Percentiles rank a stretch among this genome's conserved stretches.
These are phyloP conservation scores for Aspergillus sp. DNA, from an alignment of 2,329 filamentous ascomycete species.

Conservation along the genomic window DNA sequence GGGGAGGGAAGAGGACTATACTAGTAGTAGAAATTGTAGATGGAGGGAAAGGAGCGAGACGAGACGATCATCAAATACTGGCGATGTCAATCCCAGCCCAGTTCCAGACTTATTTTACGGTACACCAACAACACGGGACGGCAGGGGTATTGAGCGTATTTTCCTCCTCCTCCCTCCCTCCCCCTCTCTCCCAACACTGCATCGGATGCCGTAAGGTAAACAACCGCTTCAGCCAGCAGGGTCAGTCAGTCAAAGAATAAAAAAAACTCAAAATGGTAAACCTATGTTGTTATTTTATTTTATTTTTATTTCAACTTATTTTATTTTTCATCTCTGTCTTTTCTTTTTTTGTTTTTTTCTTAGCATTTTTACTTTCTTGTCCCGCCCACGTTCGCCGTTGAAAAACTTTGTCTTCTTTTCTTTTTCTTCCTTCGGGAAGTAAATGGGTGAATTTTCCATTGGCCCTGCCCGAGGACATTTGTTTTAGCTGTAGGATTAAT, in stretches of 20 bases:
- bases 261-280: not conserved
- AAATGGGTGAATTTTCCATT: not conserved
- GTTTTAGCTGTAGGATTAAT: not conserved
- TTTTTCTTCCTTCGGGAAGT: not conserved
- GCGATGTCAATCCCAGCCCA: not conserved
- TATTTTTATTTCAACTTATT: no score
- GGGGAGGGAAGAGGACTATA: conserved; percentile 4
- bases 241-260: not conserved
- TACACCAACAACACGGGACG: not conserved
- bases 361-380: not conserved
- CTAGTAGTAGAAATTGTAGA: conserved; percentile 1
- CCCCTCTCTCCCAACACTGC: no score
- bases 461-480: not conserved
- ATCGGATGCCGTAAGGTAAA: no score
- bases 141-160: not conserved
- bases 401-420: conserved; percentile 2
- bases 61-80: conserved; percentile 9
- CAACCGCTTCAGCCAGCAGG: no score
- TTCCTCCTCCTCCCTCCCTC: no score
- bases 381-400: not conserved
- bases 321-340: no score
- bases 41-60: conserved; percentile 7
- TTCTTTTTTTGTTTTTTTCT: no score
- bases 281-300: no score
- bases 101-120: not conserved